phyloP scores from a whole-genome alignment of 139 green algal genomes.

The Asterochloris sp. region DNA sequence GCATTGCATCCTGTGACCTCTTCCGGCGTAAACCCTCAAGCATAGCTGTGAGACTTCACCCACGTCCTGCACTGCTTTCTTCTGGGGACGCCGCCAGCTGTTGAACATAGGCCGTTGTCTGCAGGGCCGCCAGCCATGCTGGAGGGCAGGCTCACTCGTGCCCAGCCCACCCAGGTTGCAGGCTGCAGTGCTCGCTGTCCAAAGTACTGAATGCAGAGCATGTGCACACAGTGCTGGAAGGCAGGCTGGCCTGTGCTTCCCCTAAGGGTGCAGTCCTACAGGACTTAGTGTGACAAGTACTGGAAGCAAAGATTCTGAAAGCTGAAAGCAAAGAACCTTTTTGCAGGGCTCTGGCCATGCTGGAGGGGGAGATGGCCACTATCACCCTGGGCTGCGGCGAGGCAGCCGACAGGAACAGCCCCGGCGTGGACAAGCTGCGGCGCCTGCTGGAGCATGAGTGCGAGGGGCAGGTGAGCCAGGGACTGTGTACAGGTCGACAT shows the following conservation, averaged over 20 bases:
- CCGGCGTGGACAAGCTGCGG: conserved; percentile 26
- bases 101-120: not conserved
- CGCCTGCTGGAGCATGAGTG: conserved; percentile 57
- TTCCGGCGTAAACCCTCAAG: not conserved
- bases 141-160: not conserved
- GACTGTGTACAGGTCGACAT: not conserved
- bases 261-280: not conserved
- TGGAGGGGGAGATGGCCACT: conserved; percentile 41
- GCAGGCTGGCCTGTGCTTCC: too few species aligned
- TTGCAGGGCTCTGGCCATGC: conserved; percentile 37
- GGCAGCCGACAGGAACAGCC: not conserved
- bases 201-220: not conserved
- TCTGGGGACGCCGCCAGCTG: not conserved
- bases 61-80: not conserved
- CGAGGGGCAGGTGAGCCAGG: conserved; percentile 29
- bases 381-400: not conserved
- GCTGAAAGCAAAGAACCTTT: too few species aligned
- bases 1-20: not conserved
- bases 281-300: not conserved
- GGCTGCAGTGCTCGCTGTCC: not conserved
- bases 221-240: not conserved
- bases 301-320: not conserved
- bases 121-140: not conserved
- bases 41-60: not conserved
- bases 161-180: not conserved